These are phyloP conservation scores for Ceratocystis papillata DNA, from an alignment of 2,329 filamentous ascomycete genomes.

Conservation along the genomic window DNA sequence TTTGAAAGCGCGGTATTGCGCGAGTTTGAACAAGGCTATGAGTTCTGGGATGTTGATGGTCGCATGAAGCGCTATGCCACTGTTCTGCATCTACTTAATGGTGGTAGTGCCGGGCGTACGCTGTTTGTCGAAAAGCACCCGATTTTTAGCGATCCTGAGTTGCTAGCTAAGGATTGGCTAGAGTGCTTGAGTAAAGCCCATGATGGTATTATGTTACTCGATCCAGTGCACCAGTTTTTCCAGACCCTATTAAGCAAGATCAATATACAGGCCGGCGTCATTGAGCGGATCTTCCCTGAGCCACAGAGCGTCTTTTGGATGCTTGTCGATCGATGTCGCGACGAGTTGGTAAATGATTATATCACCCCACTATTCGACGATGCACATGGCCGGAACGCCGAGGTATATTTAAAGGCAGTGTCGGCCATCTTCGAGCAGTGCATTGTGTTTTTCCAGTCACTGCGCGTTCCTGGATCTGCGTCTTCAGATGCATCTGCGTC, in stretches of 20 bases:
- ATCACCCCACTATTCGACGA: constrained; percentile 78
- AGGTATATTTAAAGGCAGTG: constrained; percentile 73
- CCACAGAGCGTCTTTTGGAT: constrained; percentile 59
- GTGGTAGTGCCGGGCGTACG: constrained; percentile 66
- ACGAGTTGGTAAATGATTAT: constrained; percentile 80
- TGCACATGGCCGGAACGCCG: constrained; percentile 62
- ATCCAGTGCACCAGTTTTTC: constrained; percentile 75
- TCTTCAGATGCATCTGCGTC: neutral
- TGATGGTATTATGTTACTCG: constrained; percentile 59
- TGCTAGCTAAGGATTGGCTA: constrained; percentile 56
- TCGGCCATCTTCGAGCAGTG: constrained; percentile 82
- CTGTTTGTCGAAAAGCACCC: constrained; percentile 83
- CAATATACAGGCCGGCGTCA: constrained; percentile 70
- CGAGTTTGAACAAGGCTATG: constrained; percentile 89
- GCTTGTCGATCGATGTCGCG: constrained; percentile 70
- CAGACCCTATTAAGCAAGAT: constrained; percentile 60
- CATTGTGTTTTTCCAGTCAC: constrained; percentile 60
- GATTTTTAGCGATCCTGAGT: constrained; percentile 61
- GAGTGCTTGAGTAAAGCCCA: constrained; percentile 67
- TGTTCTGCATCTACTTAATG: constrained; percentile 72
- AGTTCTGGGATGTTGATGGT: constrained; percentile 76
- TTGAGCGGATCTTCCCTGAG: constrained; percentile 71
- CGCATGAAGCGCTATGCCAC: constrained; percentile 82
- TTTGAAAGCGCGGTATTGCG: constrained; percentile 85
- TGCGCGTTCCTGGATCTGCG: constrained; percentile 36